Percentiles rank a stretch among this genome's conserved stretches.
Conservation (phyloP, 2,329 filamentous ascomycete genomes). For the Alternaria dauci region DNA sequence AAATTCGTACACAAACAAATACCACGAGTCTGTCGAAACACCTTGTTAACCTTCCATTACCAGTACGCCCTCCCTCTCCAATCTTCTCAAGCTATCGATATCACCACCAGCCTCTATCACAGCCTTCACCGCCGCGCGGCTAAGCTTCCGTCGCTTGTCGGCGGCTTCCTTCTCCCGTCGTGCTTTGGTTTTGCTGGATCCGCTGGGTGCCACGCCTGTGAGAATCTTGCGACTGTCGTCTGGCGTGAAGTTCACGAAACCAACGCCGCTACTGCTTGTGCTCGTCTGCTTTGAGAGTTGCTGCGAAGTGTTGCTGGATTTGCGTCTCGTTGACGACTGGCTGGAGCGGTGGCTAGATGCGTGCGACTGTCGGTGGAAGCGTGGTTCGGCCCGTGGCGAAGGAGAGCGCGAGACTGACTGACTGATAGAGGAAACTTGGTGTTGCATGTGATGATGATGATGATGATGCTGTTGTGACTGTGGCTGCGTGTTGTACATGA, state of each 20-base stretch:
- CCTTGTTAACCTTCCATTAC: slow-evolving; percentile 25
- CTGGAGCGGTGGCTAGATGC: slow-evolving; percentile 23
- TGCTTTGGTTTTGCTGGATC: slow-evolving; percentile 94
- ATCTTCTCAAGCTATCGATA: slow-evolving; percentile 52
- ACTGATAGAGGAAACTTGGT: slow-evolving; percentile 27
- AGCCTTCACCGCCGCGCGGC: slow-evolving; percentile 72
- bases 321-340: slow-evolving; percentile 25
- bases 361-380: slow-evolving; percentile 37
- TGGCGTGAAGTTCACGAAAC: slow-evolving; percentile 91
- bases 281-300: slow-evolving; percentile 55
- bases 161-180: slow-evolving; percentile 85
- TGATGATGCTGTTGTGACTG: slow-evolving; percentile 4
- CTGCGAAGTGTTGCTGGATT: slow-evolving; percentile 29
- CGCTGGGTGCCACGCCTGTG: slow-evolving; percentile 88
- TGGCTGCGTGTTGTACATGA: slow-evolving; percentile 28
- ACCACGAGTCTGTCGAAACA: background rate
- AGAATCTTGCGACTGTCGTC: slow-evolving; percentile 80
- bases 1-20: background rate
- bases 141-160: slow-evolving; percentile 75
- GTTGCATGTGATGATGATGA: slow-evolving; percentile 7
- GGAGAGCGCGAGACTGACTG: slow-evolving; percentile 35
- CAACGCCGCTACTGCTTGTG: slow-evolving; percentile 53
- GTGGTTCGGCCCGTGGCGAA: slow-evolving; percentile 35
- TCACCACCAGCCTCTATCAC: slow-evolving; percentile 77
- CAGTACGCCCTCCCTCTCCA: slow-evolving; percentile 55